Conservation (phyloP, 768 basidiomycete genomes). For the Tricholomella constricta region DNA sequence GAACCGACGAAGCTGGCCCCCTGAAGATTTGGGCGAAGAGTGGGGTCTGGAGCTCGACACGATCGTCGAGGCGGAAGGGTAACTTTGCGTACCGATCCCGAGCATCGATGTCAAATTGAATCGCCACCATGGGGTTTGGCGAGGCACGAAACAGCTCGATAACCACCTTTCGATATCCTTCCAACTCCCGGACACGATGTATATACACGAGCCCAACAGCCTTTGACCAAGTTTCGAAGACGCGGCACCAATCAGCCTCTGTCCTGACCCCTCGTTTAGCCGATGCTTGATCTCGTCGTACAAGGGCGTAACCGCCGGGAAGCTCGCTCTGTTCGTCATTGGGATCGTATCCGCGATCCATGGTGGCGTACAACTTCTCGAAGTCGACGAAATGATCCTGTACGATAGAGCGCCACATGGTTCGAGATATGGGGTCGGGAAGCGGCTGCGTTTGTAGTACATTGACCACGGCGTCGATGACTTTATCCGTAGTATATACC, state of each 20-base stretch:
- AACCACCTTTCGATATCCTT: slow-evolving; percentile 6
- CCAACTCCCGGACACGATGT: slow-evolving; percentile 10
- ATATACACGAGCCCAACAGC: slow-evolving; percentile 6
- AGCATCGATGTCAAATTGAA: slow-evolving; percentile 13
- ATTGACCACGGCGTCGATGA: no score
- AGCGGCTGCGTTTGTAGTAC: no score
- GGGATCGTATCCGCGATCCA: no score
- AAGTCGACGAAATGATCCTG: no score
- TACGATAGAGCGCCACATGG: no score
- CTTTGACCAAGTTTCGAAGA: slow-evolving; percentile 11
- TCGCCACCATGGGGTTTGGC: background rate
- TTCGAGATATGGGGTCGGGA: no score
- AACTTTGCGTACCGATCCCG: slow-evolving; percentile 9
- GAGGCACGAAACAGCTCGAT: slow-evolving; percentile 14
- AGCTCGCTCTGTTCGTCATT: no score
- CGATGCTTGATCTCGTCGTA: background rate
- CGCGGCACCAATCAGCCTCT: no score
- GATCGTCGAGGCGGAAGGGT: slow-evolving; percentile 17
- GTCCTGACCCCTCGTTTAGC: background rate
- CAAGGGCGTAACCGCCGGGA: no score
- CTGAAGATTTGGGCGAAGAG: background rate
- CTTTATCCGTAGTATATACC: no score
- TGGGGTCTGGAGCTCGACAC: no score
- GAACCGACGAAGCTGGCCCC: background rate
- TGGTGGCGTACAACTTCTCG: no score